A percentile compares a stretch with the other conserved stretches of the same genome.
These are phyloP conservation scores for Beauveria brongniartii DNA, from an alignment of 2,329 filamentous ascomycete genomes.

Conservation along the genomic window DNA sequence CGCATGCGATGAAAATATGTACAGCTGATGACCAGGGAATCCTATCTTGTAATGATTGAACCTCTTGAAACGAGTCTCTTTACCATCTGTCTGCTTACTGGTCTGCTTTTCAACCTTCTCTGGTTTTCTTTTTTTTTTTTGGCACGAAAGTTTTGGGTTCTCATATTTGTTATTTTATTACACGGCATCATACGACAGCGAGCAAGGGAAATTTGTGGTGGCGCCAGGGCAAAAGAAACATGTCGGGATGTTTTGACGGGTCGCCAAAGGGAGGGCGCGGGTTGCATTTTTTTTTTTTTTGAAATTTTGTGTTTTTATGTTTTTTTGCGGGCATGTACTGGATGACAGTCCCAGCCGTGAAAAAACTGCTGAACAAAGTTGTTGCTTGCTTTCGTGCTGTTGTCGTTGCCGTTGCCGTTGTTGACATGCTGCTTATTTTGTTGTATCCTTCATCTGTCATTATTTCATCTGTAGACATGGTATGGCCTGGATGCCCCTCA, in stretches of 20 bases:
- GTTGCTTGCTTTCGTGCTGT: not conserved
- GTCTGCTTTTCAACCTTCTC: not conserved
- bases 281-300: not conserved
- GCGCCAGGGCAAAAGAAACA: not conserved
- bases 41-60: conserved; percentile 30
- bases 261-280: conserved; percentile 10
- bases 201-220: not conserved
- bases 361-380: not conserved
- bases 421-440: not conserved
- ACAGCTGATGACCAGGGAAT: not conserved
- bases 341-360: not conserved
- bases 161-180: not conserved
- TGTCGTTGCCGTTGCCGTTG: not conserved
- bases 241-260: conserved; percentile 8
- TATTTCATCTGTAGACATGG: conserved; percentile 8
- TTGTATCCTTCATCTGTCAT: conserved; percentile 11
- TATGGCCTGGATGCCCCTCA: not conserved
- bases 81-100: conserved; percentile 11
- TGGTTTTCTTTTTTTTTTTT: not conserved
- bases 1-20: not conserved
- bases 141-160: conserved; percentile 1
- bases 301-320: not conserved
- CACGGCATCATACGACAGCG: conserved; percentile 5
- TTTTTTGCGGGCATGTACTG: conserved; percentile 5
- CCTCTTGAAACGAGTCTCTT: conserved; percentile 29